Conservation (phyloP, 345 rosid genomes). For the Carallia pectinifolia region DNA sequence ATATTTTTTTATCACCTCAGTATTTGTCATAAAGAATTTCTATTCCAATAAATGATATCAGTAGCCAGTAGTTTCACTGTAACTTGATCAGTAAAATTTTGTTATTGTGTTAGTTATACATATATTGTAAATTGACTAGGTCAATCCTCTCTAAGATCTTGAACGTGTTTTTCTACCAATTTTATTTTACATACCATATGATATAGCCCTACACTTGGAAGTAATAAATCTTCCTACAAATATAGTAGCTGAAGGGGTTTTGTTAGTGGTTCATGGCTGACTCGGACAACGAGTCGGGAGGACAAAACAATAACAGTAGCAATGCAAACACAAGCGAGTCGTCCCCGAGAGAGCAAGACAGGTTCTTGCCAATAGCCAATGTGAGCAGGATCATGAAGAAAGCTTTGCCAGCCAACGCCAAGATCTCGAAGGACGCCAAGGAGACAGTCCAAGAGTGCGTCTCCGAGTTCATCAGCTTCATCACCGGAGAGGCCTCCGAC, state of each 20-base stretch:
- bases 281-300: slow-evolving; percentile 19
- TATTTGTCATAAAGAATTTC: too few relatives aligned
- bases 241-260: too few relatives aligned
- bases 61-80: too few relatives aligned
- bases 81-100: too few relatives aligned
- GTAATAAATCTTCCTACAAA: background rate
- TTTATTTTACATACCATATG: too few relatives aligned
- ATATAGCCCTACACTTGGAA: background rate
- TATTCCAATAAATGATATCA: too few relatives aligned
- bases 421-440: slow-evolving; percentile 18
- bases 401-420: slow-evolving; percentile 14
- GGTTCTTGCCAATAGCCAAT: slow-evolving; percentile 16
- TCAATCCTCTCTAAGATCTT: too few relatives aligned
- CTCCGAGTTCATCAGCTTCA: slow-evolving; percentile 17
- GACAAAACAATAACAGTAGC: background rate
- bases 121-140: too few relatives aligned
- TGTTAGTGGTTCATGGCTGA: background rate
- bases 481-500: slow-evolving; percentile 20
- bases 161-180: too few relatives aligned
- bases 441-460: slow-evolving; percentile 23
- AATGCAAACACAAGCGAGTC: slow-evolving; percentile 4
- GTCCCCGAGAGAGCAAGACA: slow-evolving; percentile 14
- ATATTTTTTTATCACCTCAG: too few relatives aligned
- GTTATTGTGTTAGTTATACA: too few relatives aligned
- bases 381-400: slow-evolving; percentile 12